Conservation (phyloP, 371 early-diverging fungal species). For the Blakeslea trispora region DNA sequence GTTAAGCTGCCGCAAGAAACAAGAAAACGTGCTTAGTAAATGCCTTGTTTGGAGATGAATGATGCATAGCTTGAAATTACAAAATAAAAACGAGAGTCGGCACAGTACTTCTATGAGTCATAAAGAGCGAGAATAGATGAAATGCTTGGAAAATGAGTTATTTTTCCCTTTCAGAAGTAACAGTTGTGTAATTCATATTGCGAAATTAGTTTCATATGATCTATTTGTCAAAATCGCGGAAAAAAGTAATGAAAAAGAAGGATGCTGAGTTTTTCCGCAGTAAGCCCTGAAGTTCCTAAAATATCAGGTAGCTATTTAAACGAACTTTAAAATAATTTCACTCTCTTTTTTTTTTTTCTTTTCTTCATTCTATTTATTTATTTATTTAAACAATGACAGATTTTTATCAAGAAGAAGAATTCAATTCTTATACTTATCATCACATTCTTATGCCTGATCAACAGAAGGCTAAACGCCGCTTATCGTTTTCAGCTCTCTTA, state of each 20-base stretch:
- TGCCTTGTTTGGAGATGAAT: no score
- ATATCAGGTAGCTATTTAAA: no score
- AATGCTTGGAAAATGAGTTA: no score
- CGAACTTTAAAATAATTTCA: neutral
- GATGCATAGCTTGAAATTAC: no score
- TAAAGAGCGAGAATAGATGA: no score
- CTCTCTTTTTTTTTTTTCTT: constrained; percentile 7
- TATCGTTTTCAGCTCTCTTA: constrained; percentile 23
- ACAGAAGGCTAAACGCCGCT: constrained; percentile 8
- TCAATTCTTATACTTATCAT: constrained; percentile 18
- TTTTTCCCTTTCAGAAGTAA: no score
- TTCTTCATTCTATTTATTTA: constrained; percentile 1
- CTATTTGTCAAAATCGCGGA: no score
- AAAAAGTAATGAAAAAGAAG: neutral
- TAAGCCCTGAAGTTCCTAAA: neutral
- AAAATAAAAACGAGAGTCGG: neutral
- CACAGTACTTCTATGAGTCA: no score
- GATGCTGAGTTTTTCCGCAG: constrained; percentile 3
- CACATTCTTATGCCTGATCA: constrained; percentile 7
- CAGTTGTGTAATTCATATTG: no score
- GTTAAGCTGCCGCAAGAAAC: neutral
- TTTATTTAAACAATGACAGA: constrained; percentile 32
- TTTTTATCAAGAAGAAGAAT: constrained; percentile 11
- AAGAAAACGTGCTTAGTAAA: neutral
- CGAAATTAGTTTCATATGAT: no score